Conservation (phyloP, 768 basidiomycete genomes). For the Pholiota conissans region DNA sequence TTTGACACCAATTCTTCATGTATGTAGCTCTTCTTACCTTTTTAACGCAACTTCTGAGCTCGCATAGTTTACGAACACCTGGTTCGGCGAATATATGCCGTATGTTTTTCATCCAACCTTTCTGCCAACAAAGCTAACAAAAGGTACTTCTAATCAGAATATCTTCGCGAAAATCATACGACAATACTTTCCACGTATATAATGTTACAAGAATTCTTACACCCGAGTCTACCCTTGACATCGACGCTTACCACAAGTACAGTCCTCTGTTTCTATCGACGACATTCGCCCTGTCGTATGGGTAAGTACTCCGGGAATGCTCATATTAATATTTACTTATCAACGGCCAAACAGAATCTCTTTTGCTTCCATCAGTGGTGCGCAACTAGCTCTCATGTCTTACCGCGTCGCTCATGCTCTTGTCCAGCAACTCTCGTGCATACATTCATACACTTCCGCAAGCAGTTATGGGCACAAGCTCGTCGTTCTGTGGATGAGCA, state of each 20-base stretch:
- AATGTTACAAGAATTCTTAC: conserved; percentile 57
- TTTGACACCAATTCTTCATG: conserved; percentile 57
- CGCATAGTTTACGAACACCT: conserved; percentile 57
- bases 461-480: conserved; percentile 69
- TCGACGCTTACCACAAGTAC: conserved; percentile 51
- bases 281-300: conserved; percentile 76
- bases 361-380: conserved; percentile 68
- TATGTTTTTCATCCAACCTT: conserved; percentile 27
- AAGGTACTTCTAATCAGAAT: conserved; percentile 35
- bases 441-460: conserved; percentile 67
- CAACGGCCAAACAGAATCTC: conserved; percentile 38
- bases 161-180: conserved; percentile 58
- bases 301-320: conserved; percentile 22
- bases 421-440: conserved; percentile 60
- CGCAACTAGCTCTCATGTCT: background rate
- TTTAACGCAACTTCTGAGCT: background rate
- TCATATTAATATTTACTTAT: background rate
- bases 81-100: conserved; percentile 56
- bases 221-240: conserved; percentile 51
- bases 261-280: conserved; percentile 63
- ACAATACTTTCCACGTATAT: conserved; percentile 57
- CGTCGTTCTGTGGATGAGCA: conserved; percentile 71
- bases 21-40: conserved; percentile 20
- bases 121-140: background rate
- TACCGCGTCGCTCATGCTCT: background rate